Conservation (phyloP, 1,284 basidiomycete genomes). For the Singerocomus inundabilis region DNA sequence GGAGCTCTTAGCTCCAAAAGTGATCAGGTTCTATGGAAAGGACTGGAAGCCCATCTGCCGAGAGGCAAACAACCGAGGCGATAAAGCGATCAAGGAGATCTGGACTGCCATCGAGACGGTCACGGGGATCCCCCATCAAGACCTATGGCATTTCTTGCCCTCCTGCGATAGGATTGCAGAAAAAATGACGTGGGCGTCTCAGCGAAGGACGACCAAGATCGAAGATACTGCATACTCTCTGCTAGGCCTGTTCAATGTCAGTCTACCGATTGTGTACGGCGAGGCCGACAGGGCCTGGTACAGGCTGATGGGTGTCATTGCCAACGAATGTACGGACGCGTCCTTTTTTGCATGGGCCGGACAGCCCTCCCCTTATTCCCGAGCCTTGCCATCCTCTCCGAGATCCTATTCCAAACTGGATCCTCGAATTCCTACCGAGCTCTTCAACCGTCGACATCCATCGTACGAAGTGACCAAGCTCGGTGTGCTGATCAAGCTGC, state of each 20-base stretch:
- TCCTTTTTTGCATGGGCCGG: slow-evolving; percentile 23
- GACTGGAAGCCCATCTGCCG: slow-evolving; percentile 16
- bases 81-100: slow-evolving; percentile 20
- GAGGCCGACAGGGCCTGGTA: slow-evolving; percentile 19
- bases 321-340: slow-evolving; percentile 19
- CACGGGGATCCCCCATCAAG: slow-evolving; percentile 11
- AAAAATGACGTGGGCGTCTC: slow-evolving; percentile 21
- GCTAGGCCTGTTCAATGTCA: slow-evolving; percentile 21
- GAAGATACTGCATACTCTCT: slow-evolving; percentile 22
- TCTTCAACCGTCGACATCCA: slow-evolving; percentile 15
- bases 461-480: slow-evolving; percentile 19
- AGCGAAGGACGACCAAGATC: slow-evolving; percentile 14
- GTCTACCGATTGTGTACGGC: slow-evolving; percentile 19
- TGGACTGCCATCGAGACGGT: slow-evolving; percentile 5
- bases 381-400: slow-evolving; percentile 17
- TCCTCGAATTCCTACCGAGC: background rate
- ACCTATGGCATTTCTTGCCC: slow-evolving; percentile 16
- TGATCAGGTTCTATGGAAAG: slow-evolving; percentile 19
- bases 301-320: slow-evolving; percentile 17
- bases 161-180: slow-evolving; percentile 21
- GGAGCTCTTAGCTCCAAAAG: slow-evolving; percentile 19
- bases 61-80: slow-evolving; percentile 1
- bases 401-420: slow-evolving; percentile 14
- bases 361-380: slow-evolving; percentile 15
- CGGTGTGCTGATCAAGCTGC: slow-evolving; percentile 14